phyloP scores from a whole-genome alignment of 805 yeast genomes.

The Ogataea degrootiae region DNA sequence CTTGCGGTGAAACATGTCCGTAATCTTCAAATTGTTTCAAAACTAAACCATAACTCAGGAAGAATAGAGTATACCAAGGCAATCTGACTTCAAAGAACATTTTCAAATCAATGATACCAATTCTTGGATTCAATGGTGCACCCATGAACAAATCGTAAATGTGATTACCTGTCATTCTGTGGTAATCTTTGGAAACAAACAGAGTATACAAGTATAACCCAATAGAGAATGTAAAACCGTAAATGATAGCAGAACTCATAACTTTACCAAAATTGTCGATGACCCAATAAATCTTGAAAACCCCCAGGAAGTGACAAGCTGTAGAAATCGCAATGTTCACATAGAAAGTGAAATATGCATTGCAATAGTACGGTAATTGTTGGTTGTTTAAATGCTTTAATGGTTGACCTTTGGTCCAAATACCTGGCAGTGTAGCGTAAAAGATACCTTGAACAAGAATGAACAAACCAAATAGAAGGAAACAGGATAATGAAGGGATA shows the following conservation, averaged over 20 bases:
- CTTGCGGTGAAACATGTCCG: constrained; percentile 77
- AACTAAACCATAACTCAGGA: constrained; percentile 68
- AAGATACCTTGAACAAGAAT: constrained; percentile 64
- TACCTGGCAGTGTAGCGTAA: constrained; percentile 84
- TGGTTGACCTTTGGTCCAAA: constrained; percentile 94
- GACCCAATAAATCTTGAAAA: constrained; percentile 69
- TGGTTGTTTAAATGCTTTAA: constrained; percentile 72
- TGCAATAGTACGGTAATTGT: constrained; percentile 89
- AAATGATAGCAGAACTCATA: constrained; percentile 84
- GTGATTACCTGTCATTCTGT: constrained; percentile 86
- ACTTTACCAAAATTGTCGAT: constrained; percentile 84
- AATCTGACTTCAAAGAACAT: constrained; percentile 97
- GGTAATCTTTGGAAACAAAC: constrained; percentile 66
- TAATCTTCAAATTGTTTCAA: constrained; percentile 76
- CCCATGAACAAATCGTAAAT: constrained; percentile 95
- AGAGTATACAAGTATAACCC: constrained; percentile 66
- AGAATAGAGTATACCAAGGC: constrained; percentile 91
- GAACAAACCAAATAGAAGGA: constrained; percentile 69
- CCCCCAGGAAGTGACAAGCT: constrained; percentile 64
- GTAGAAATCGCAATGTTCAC: constrained; percentile 54
- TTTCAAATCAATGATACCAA: constrained; percentile 88
- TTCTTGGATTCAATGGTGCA: constrained; percentile 92
- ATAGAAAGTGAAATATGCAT: constrained; percentile 84
- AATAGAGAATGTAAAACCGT: constrained; percentile 69
- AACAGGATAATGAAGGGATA: constrained; percentile 54